Conservation (phyloP, 768 basidiomycete genomes). For the Exidia glandulosa region DNA sequence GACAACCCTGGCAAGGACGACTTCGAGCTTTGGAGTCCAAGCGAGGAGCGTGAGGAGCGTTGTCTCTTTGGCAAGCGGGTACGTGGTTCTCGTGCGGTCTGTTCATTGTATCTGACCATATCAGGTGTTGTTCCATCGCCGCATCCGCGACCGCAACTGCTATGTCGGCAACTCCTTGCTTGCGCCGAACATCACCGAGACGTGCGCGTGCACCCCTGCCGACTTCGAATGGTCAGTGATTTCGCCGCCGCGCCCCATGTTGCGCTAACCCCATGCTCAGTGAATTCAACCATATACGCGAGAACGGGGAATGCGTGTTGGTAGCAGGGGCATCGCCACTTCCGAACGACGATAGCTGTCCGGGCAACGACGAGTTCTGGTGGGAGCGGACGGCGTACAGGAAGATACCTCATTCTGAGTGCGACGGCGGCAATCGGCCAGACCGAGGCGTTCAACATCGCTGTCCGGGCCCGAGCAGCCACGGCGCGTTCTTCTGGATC, state of each 20-base stretch:
- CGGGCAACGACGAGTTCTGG: conserved; percentile 64
- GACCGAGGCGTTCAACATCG: conserved; percentile 64
- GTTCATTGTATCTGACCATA: neutral
- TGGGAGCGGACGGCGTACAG: conserved; percentile 89
- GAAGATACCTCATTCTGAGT: conserved; percentile 80
- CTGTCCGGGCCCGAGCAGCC: conserved; percentile 73
- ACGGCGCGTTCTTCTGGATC: conserved; percentile 76
- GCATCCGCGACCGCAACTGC: conserved; percentile 69
- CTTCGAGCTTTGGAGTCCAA: conserved; percentile 96
- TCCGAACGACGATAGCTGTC: conserved; percentile 51
- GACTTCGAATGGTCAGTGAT: conserved; percentile 92
- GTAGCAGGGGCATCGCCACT: conserved; percentile 58
- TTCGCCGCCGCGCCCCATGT: neutral
- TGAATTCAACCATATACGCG: conserved; percentile 82
- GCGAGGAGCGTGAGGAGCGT: conserved; percentile 71
- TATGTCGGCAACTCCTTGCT: conserved; percentile 62
- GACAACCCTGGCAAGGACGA: conserved; percentile 78
- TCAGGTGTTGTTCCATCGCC: conserved; percentile 89
- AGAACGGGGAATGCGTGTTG: conserved; percentile 63
- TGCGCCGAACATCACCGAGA: conserved; percentile 42
- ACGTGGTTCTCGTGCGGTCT: conserved; percentile 1
- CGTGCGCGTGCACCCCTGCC: conserved; percentile 57
- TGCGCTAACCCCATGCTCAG: conserved; percentile 28
- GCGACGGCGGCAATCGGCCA: conserved; percentile 67
- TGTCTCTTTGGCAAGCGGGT: conserved; percentile 93